phyloP scores from a whole-genome alignment of 148 eudicot species.

The Cornus florida region DNA sequence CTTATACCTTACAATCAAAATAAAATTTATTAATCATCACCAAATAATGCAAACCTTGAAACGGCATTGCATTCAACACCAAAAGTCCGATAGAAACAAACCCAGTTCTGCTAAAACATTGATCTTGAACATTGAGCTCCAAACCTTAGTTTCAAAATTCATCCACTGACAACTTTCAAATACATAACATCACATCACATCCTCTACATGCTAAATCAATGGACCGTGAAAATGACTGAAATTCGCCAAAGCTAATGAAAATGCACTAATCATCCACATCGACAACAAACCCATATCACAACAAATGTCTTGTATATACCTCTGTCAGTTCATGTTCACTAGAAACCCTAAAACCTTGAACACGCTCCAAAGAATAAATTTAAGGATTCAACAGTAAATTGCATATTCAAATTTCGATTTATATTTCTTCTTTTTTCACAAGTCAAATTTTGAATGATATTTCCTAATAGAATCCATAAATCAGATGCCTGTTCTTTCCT shows the following conservation, averaged over 20 bases:
- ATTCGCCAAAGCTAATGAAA: neutral
- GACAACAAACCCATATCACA: neutral
- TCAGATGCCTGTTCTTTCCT: neutral
- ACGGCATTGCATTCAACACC: neutral
- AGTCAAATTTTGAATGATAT: neutral
- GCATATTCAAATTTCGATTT: neutral
- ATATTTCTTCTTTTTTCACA: neutral
- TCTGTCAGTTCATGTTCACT: neutral
- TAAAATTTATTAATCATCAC: neutral
- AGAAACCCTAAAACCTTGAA: neutral
- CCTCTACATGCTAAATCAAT: neutral
- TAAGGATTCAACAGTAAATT: neutral
- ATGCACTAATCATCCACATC: neutral
- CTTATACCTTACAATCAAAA: neutral
- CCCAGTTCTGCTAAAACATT: neutral
- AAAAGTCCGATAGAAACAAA: neutral
- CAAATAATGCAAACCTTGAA: neutral
- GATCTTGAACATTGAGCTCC: neutral
- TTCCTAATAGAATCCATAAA: neutral
- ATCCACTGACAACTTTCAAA: neutral
- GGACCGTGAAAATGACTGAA: neutral
- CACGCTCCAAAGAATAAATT: neutral
- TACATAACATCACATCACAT: neutral
- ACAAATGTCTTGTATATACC: neutral
- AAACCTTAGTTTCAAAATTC: neutral